Evolutionary conservation across 1,139 yeast species (phyloP), one percentile per base, ranked within the genome.

Genomic region (Kodamaea sp.): DNA sequence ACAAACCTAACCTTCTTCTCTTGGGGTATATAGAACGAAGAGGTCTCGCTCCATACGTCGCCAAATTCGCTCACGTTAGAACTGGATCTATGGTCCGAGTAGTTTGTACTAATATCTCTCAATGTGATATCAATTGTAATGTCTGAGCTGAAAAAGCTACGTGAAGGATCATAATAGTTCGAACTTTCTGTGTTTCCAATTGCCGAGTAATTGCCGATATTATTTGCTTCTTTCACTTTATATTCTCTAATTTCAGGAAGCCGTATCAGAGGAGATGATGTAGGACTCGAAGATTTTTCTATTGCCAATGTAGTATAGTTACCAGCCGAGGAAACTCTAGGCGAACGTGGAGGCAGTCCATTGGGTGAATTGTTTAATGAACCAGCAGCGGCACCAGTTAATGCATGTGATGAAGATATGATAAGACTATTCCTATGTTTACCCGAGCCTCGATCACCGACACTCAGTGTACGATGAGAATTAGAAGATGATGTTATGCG

Each of bases 401-500:
- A 37, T 4, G 49, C 49, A 22, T 40, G 38, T 27, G 46, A 42
- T 2, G 49, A 45, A 2, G 42, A 36, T 22, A 45, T 46, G 24
- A 37, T 41, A n/a, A 37, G 11, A 22, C 33, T 35, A 31, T 28
- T 11, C 8, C 38, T 31, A 9, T 12, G 11, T 29, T 29, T 10
- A 10, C 20, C 31, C 5, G 11, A 3, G 4, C n/a, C 11, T 3
- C 12, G 30, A 29, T 15, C 20, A 15, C 20, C 20, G 20, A 15
- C 20, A 15, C 20, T 15, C 20, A 15, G 20, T 15, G 20, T 15
- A 15, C 20, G 20, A 15, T 15, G 20, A 15, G 20, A 15, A 15
- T 15, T 15, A 4, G 20, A 15, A 15, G 20, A 15, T 15, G 20
- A 15, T 15, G 3, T 3, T 15, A 15, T 15, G 4, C 20, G 20